Base-by-base conservation (phyloP, 768 basidiomycete species). In the Hebeloma cylindrosporum region DNA sequence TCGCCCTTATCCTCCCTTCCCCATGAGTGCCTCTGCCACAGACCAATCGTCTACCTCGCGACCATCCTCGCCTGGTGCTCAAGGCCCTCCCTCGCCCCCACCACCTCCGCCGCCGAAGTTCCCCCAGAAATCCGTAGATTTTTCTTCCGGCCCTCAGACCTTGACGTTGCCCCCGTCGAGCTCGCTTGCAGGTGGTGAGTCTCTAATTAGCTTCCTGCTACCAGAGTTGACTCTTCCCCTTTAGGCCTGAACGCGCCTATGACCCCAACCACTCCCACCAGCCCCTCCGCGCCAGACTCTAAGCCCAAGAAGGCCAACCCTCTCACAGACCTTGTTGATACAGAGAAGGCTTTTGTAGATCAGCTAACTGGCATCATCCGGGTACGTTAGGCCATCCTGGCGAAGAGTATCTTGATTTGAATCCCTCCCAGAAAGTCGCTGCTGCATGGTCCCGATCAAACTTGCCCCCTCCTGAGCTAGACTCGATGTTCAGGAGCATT, bases 361-460 rank as follows among this genome's bases (percentile, higher is more conserved):
- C 78, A 90, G 52, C 70, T 99, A 27, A 85, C 92, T 8, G 85
- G 85, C 30, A 79, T 97, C 58, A 96, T 99, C 54, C 80, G 93
- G 60, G 95, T 93, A 62, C 46, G 90, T 60, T 21, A 16, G 17
- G 10, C 34, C 30, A 21, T 23, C 43, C 23, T 23, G 21, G 20
- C 25, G 14, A 7, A 33, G 31, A 14, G 14, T 9, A n/a, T 16
- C 28, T 28, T 45, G 18, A 29, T 29, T 36, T 41, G 48, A 30
- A 28, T 49, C 17, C 28, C n/a, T 17, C 36, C 29, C 30, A 98
- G 93, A 92, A 88, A 80, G 88, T 96, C 4, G 96, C 96, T 7
- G 85, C 86, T n/a, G 96, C 96, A 37, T 99, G 96, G 96, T 96
- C 94, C 7, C 75, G 93, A 30, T 79, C 83, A 29, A 97, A 97